Evolutionary conservation across 176 grass and related monocot genomes (phyloP), one percentile per base, ranked within the genome.

Genomic region (Musa beccarii): DNA sequence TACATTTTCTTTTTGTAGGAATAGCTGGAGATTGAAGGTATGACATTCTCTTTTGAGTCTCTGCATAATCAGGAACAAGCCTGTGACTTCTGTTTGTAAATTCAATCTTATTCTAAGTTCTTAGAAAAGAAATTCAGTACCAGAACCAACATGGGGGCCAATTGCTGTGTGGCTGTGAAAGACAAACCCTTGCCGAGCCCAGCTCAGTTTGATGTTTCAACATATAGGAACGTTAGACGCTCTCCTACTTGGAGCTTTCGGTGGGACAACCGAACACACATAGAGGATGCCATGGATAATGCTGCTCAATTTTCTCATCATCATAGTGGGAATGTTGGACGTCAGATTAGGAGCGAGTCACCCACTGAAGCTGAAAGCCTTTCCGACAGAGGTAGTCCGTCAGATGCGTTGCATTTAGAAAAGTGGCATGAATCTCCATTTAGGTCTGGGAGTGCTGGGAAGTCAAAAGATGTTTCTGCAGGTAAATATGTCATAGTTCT

Each of bases 171-270:
- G 70, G 85, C 81, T 72, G 71, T 79, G 51, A 90, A 76, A 55
- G 71, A 90, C 56, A 90, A 84, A 59, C 59, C 82, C 63, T 68
- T 81, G 63, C 79, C 71, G 9, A 53, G 59, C 54, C 34, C 75
- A 11, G 16, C 75, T 77, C 74, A 73, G 28, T 69, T 85, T 81
- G 81, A 86, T 76, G 78, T 79, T 79, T 75, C 75, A 52, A 59
- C 59, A 70, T 82, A 67, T 55, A 90, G 81, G 70, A 83, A 84
- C 22, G 25, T 74, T 14, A 90, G 88, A 72, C 78, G 82, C 52
- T 90, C 88, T 0, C 88, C 85, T n/a, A 84, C 88, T 23, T 90
- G 88, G 88, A 87, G 88, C 67, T 87, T 90, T 75, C 79, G 79
- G 52, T 90, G 85, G 85, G 85, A 87, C 82, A 81, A 87, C 71